These are phyloP conservation scores for Lepidium didymum DNA, from an alignment of 345 rosid species.

Conservation along the genomic window DNA sequence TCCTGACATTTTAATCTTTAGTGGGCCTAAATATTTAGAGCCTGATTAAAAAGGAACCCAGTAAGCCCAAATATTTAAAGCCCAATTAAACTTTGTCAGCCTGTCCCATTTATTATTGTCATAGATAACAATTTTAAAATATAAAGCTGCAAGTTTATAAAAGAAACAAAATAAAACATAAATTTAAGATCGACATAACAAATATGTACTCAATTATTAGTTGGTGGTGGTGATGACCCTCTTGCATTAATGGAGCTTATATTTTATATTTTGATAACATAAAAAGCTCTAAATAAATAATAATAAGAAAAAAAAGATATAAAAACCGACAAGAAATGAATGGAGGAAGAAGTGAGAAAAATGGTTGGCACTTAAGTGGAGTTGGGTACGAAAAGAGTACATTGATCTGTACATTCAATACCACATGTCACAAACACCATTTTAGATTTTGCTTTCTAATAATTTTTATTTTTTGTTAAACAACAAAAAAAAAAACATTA, in stretches of 20 bases:
- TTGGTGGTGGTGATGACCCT: constrained; percentile 6
- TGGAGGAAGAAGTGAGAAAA: constrained; percentile 18
- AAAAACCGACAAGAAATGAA: constrained; percentile 21
- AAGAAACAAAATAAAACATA: background rate
- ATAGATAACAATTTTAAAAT: background rate
- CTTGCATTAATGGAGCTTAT: constrained; percentile 7
- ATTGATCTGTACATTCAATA: constrained; percentile 20
- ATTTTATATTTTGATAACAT: background rate
- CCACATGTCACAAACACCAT: constrained; percentile 17
- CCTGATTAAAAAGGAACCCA: background rate
- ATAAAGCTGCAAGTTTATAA: background rate
- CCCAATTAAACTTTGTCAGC: background rate
- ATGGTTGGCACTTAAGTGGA: constrained; percentile 30
- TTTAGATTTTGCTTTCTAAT: constrained; percentile 1
- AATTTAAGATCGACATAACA: background rate
- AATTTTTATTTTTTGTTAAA: background rate
- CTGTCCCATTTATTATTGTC: too few relatives aligned
- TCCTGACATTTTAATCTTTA: background rate
- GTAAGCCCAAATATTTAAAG: background rate
- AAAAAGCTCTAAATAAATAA: too few relatives aligned
- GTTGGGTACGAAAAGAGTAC: constrained; percentile 27
- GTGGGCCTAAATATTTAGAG: background rate
- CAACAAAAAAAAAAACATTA: too few relatives aligned
- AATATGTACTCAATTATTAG: background rate
- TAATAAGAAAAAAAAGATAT: background rate